Base-by-base conservation (phyloP, 2,329 filamentous ascomycete genomes). In the Paraphaeosphaeria sporulosa region DNA sequence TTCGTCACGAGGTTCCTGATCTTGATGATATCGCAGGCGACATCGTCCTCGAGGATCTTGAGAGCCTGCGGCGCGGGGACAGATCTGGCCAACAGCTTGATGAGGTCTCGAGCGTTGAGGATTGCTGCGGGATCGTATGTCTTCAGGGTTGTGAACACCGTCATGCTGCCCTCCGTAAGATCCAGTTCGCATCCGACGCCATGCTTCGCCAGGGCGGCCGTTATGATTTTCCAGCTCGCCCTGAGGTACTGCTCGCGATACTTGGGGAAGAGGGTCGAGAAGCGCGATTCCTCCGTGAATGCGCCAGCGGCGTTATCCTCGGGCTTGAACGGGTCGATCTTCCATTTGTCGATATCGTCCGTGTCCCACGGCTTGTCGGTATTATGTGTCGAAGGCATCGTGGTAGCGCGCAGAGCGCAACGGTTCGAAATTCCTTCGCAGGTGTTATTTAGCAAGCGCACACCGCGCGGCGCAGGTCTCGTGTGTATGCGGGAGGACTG, bases 281-380 rank as follows among this genome's bases (percentile, higher is more conserved):
- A 99, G 5, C 91, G 93, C 1, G 93, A 97, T 82, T 98, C 95
- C 79, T 99, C 94, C 55, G 89, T 86, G 76, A 99, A 96, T 21
- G 91, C 90, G 66, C 95, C 95, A 57, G 87, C 92, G 34, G 82
- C 80, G 80, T 98, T 98, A 81, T 98, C 91, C 67, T 91, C 88
- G 51, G 92, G 87, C 44, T 88, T 94, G 81, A 98, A 98, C 30
- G 88, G 81, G 42, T 97, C 93, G 71, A 89, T 89, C 84, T 93
- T 94, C 93, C 93, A 98, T 79, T 97, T 96, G 81, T 98, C 94
- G 66, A 98, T 92, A 73, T 97, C 95, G 64, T 96, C 94, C 58
- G 94, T 90, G 64, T 97, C 75, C 94, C 94, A 97, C 93, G 70
- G 70, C 62, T 71, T 74, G 3, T 96, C 92, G 68, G 87, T 90